Evolutionary conservation across 2,329 filamentous ascomycete genomes (phyloP).

Genomic region (Drechmeria coniospora): DNA sequence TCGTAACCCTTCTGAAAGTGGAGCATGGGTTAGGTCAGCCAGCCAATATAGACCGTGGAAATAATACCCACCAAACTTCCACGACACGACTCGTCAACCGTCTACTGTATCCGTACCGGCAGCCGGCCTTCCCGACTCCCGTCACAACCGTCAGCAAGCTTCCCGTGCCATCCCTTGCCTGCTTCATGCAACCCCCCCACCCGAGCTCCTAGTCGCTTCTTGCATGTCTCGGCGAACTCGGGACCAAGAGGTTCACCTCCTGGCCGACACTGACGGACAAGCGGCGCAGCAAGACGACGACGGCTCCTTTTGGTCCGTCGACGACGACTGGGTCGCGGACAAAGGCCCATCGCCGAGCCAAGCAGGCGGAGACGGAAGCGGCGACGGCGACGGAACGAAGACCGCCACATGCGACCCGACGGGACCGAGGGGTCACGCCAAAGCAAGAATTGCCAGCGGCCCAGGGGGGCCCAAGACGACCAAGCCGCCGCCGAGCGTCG

Average conservation of each 20-base stretch:
- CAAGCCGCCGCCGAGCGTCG: no score
- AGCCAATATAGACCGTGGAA: no score
- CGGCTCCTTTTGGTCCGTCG: slow-evolving; percentile 6
- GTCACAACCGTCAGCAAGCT: no score
- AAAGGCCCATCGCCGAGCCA: background rate
- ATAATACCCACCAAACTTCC: no score
- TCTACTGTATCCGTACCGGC: no score
- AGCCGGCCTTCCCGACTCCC: no score
- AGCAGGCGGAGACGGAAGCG: slow-evolving; percentile 6
- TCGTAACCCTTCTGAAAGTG: no score
- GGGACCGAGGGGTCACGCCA: slow-evolving; percentile 7
- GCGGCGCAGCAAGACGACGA: background rate
- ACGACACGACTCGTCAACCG: no score
- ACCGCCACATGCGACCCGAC: slow-evolving; percentile 13
- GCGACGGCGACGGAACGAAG: slow-evolving; percentile 8
- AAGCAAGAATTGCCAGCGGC: slow-evolving; percentile 11
- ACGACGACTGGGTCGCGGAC: slow-evolving; percentile 7
- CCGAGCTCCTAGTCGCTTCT: slow-evolving; percentile 1
- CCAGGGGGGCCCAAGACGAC: slow-evolving; percentile 9
- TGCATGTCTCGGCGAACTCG: slow-evolving; percentile 10
- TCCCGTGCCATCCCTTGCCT: background rate
- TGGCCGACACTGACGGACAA: background rate
- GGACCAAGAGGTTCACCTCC: slow-evolving; percentile 8
- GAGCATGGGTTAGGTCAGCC: no score
- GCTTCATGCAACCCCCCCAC: background rate